phyloP scores from a whole-genome alignment of 2,329 filamentous ascomycete species.

The Myriosclerotinia scirpicola region DNA sequence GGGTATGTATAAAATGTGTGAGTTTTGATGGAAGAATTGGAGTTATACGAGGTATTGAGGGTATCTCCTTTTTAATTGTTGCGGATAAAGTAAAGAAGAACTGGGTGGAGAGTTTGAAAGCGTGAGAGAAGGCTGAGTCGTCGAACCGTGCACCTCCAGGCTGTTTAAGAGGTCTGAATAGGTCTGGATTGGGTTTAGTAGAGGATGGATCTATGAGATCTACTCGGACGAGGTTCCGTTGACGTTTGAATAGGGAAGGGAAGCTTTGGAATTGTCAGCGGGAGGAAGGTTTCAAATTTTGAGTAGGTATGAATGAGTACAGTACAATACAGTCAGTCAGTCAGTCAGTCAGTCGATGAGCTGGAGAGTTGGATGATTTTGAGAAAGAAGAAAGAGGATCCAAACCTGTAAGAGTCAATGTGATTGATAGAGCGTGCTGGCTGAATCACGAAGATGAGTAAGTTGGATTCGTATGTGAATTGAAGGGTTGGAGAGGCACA shows the following conservation, averaged over 20 bases:
- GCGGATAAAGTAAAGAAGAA: conserved; percentile 24
- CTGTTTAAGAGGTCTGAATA: conserved; percentile 22
- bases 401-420: background rate
- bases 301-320: too few relatives aligned
- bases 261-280: background rate
- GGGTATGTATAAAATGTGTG: background rate
- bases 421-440: background rate
- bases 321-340: too few relatives aligned
- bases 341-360: too few relatives aligned
- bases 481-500: background rate
- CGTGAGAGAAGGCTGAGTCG: conserved; percentile 31
- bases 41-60: background rate
- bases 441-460: conserved; percentile 5
- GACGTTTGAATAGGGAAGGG: too few relatives aligned
- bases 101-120: conserved; percentile 1
- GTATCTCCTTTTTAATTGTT: conserved; percentile 24
- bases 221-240: conserved; percentile 13
- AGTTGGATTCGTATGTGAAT: background rate
- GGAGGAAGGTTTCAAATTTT: background rate
- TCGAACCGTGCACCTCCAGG: conserved; percentile 26
- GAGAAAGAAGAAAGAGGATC: background rate
- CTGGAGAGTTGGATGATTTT: background rate
- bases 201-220: conserved; percentile 28
- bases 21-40: background rate
- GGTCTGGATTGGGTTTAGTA: conserved; percentile 25